These are phyloP conservation scores for Aeschynomene evenia DNA, from an alignment of 306 rosid genomes.

Conservation along the genomic window DNA sequence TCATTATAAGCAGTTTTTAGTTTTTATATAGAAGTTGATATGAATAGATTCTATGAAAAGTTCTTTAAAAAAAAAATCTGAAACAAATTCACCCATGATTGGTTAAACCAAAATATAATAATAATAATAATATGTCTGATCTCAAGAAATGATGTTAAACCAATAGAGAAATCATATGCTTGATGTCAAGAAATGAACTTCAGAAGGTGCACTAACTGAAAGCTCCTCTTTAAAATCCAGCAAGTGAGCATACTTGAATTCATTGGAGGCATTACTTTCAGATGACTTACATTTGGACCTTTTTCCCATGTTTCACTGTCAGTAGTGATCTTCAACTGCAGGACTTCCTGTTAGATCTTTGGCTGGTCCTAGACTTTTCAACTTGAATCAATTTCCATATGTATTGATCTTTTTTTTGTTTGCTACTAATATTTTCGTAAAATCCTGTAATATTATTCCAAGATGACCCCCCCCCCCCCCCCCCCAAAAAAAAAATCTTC, in stretches of 20 bases:
- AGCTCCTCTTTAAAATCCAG: not conserved
- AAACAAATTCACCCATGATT: too few relatives aligned
- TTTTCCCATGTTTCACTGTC: not conserved
- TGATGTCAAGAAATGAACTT: not conserved
- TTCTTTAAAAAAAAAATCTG: too few relatives aligned
- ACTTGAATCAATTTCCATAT: not conserved
- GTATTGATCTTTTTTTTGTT: not conserved
- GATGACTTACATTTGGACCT: not conserved
- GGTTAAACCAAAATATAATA: too few relatives aligned
- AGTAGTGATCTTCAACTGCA: not conserved
- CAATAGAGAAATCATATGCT: not conserved
- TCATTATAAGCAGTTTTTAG: too few relatives aligned
- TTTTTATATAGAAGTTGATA: too few relatives aligned
- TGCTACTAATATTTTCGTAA: constrained; percentile 3
- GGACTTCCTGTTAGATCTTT: not conserved
- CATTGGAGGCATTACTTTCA: not conserved
- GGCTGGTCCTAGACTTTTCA: not conserved
- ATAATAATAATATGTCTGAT: too few relatives aligned
- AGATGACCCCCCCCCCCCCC: too few relatives aligned
- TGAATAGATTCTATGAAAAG: too few relatives aligned
- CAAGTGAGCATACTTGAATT: not conserved
- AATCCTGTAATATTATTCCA: constrained; percentile 1
- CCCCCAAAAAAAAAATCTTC: too few relatives aligned
- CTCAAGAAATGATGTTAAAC: too few relatives aligned
- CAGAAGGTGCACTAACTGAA: not conserved